Percentiles rank a stretch among this genome's conserved stretches.
Conservation (phyloP, 2,329 filamentous ascomycete genomes). For the Aureobasidium pullulans region DNA sequence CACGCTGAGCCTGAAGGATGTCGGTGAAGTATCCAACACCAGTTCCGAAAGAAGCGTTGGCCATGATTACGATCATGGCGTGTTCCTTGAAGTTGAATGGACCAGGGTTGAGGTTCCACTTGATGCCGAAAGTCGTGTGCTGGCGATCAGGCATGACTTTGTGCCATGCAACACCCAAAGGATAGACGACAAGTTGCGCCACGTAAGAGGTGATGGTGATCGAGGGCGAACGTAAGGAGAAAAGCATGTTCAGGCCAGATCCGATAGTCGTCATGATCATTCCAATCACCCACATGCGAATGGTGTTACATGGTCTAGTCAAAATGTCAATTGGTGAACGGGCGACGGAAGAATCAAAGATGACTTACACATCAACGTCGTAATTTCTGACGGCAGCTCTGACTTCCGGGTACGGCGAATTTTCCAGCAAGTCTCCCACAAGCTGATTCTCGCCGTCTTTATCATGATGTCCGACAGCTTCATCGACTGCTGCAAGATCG, state of each 20-base stretch:
- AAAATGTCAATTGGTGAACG: background rate
- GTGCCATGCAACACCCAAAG: conserved; percentile 48
- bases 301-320: conserved; percentile 47
- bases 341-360: background rate
- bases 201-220: conserved; percentile 26
- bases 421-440: conserved; percentile 54
- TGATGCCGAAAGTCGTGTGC: conserved; percentile 46
- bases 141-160: conserved; percentile 47
- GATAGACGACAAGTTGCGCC: conserved; percentile 24
- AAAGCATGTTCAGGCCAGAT: conserved; percentile 63
- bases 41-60: conserved; percentile 43
- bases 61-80: conserved; percentile 57
- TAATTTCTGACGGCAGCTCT: conserved; percentile 47
- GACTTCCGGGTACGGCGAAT: conserved; percentile 60
- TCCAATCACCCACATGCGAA: conserved; percentile 56
- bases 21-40: conserved; percentile 60
- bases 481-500: conserved; percentile 45
- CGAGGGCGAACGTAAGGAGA: conserved; percentile 50
- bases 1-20: conserved; percentile 61
- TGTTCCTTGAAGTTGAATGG: conserved; percentile 58
- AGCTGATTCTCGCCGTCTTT: conserved; percentile 49
- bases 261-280: conserved; percentile 53
- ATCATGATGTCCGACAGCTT: conserved; percentile 49
- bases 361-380: conserved; percentile 47
- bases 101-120: conserved; percentile 51